phyloP scores from a whole-genome alignment of 1,139 yeast species.

The Hansenula lynferdii region DNA sequence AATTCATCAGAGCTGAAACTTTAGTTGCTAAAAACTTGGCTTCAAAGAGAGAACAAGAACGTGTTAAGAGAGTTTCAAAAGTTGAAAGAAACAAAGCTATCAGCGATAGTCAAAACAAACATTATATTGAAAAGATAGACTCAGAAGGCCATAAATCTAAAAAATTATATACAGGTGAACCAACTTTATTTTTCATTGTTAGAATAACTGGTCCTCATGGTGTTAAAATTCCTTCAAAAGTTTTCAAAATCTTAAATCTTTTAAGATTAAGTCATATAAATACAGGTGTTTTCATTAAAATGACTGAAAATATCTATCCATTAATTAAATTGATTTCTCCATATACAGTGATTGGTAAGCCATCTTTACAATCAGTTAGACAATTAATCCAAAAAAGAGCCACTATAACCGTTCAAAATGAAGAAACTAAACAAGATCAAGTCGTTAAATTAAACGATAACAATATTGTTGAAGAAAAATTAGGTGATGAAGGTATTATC shows the following conservation, averaged over 20 bases:
- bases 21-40: conserved; percentile 62
- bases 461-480: conserved; percentile 64
- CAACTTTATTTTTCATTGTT: conserved; percentile 57
- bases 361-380: conserved; percentile 66
- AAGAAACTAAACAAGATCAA: conserved; percentile 31
- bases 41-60: conserved; percentile 58
- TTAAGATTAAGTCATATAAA: conserved; percentile 55
- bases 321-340: conserved; percentile 65
- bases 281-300: conserved; percentile 68
- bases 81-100: conserved; percentile 32
- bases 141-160: conserved; percentile 30
- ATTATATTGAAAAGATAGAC: conserved; percentile 24
- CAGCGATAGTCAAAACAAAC: conserved; percentile 18
- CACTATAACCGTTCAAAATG: conserved; percentile 38
- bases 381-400: conserved; percentile 75
- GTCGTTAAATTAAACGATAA: conserved; percentile 60
- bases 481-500: conserved; percentile 65
- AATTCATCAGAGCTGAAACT: conserved; percentile 69
- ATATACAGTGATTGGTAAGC: conserved; percentile 67
- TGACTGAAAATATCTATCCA: conserved; percentile 50
- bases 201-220: conserved; percentile 61
- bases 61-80: conserved; percentile 58
- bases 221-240: conserved; percentile 61
- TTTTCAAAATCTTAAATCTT: conserved; percentile 51
- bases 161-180: conserved; percentile 33